These are phyloP conservation scores for Cytospora mali DNA, from an alignment of 2,329 filamentous ascomycete genomes.

Conservation along the genomic window DNA sequence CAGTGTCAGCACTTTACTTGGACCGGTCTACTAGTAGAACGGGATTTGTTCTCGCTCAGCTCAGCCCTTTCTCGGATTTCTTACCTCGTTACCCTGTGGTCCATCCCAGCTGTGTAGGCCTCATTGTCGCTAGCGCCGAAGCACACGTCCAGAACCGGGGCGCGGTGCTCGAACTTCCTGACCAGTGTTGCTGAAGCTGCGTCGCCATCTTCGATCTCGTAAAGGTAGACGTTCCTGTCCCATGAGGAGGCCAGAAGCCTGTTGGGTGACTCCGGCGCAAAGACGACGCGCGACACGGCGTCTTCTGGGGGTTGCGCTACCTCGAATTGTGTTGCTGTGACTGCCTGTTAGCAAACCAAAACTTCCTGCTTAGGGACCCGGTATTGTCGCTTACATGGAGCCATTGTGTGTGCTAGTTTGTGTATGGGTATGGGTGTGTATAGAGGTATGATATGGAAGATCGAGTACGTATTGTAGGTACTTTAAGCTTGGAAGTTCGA, in stretches of 20 bases:
- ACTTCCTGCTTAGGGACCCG: neutral
- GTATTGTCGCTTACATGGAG: conserved; percentile 41
- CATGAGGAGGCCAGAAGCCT: conserved; percentile 90
- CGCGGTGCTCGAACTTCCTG: conserved; percentile 76
- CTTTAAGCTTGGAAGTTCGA: neutral
- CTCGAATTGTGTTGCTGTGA: conserved; percentile 73
- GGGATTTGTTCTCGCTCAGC: neutral
- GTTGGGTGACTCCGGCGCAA: conserved; percentile 74
- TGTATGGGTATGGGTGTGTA: neutral
- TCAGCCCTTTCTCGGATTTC: conserved; percentile 27
- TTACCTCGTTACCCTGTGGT: conserved; percentile 81
- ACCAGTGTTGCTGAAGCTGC: conserved; percentile 64
- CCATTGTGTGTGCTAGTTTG: conserved; percentile 37
- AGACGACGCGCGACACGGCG: conserved; percentile 83
- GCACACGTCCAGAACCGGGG: conserved; percentile 87
- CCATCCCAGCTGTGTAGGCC: conserved; percentile 83
- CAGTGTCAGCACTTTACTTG: neutral
- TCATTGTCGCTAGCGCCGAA: conserved; percentile 83
- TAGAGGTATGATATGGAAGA: neutral
- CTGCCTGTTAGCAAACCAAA: conserved; percentile 28
- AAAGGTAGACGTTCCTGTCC: conserved; percentile 90
- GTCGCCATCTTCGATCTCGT: conserved; percentile 68
- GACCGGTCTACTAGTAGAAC: neutral
- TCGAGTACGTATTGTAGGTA: neutral
- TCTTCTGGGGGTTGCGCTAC: conserved; percentile 81